Conservation (phyloP, 441 rosid species). For the Bruguiera hainesii region DNA sequence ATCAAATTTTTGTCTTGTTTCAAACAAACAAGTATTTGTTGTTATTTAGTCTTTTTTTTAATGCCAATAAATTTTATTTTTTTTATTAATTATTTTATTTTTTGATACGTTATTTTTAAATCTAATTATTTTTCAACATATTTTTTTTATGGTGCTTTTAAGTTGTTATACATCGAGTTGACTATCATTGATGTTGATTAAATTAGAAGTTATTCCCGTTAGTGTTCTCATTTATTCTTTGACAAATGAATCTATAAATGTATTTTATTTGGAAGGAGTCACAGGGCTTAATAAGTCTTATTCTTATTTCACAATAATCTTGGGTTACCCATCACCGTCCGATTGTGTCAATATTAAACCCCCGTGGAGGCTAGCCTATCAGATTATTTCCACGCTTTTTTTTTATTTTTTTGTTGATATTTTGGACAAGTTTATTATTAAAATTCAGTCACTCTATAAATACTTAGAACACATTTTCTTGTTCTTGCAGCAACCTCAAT, state of each 20-base stretch:
- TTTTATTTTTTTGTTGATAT: neutral
- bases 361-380: constrained; percentile 17
- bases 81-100: no score
- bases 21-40: no score
- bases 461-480: neutral
- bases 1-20: no score
- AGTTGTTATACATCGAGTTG: neutral
- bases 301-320: neutral
- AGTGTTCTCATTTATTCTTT: neutral
- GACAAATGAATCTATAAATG: constrained; percentile 11
- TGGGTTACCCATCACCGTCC: constrained; percentile 15
- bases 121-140: no score
- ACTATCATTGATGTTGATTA: neutral
- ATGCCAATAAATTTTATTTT: no score
- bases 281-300: no score
- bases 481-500: constrained; percentile 14
- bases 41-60: no score
- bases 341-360: constrained; percentile 16
- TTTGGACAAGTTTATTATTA: neutral
- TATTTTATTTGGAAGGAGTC: neutral
- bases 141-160: neutral
- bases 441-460: neutral
- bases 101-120: no score
- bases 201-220: neutral
- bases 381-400: neutral